Base-by-base conservation (phyloP, 768 basidiomycete genomes). In the Fibroporia radiculosa region DNA sequence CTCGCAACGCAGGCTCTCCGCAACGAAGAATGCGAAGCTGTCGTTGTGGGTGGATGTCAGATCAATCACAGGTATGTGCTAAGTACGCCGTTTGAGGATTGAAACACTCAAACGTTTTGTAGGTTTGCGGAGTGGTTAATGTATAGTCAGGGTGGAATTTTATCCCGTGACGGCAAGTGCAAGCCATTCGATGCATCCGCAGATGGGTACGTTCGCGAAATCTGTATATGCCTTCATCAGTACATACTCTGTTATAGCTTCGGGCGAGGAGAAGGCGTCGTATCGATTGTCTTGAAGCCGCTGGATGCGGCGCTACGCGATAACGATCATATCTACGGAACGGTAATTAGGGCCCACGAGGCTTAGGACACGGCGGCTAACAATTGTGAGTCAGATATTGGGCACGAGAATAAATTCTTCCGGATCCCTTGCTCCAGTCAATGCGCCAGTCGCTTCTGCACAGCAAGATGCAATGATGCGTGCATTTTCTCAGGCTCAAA, bases 41-140 rank as follows among this genome's bases (percentile, higher is more conserved):
- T 74, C 0, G 59, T 78, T 7, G 66, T 77, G 19, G 70, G 65
- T 11, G 68, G 71, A 18, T 61, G 61, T 48, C 73, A 73, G 40
- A 42, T 69, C 19, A 70, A 72, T 51, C 59, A 62, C 36, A 54
- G 69, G 72, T 68, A 40, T 45, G 28, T 8, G 11, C 18, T 25
- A 23, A 26, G 25, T 10, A 6, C n/a, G 26, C 11, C 50, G 32
- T 6, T 34, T 18, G 40, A 10, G 19, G 12, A 11, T 19, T 25
- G 26, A 27, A n/a, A 6, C 12, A 36, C 11, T 8, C 48, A 10
- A 18, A 19, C 16, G 12, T 32, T 10, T 65, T 42, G 47, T 25
- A 67, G 66, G 31, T 57, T 67, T 34, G 33, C 58, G 26, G 66
- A 71, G 34, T 68, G 60, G 59, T 48, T 66, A n/a, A 45, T 43